A percentile compares a stretch with the other conserved stretches of the same genome.
phyloP scores from a whole-genome alignment of 148 eudicot genomes.

The Nepenthes gracilis region DNA sequence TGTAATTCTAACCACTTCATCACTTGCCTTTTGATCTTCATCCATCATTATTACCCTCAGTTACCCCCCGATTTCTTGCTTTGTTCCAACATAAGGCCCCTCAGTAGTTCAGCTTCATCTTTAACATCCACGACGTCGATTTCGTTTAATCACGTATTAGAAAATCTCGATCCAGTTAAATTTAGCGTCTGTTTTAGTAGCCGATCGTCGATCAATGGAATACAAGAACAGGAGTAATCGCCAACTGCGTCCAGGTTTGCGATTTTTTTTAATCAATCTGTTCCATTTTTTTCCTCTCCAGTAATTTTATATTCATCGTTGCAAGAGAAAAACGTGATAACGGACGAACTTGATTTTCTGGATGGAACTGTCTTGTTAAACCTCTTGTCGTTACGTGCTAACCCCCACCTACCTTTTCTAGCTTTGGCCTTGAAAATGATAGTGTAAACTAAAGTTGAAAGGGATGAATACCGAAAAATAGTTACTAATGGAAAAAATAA shows the following conservation, averaged over 20 bases:
- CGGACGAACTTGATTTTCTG: too few species aligned
- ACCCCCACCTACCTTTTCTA: too few species aligned
- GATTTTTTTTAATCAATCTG: background rate
- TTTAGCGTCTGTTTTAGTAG: conserved; percentile 1
- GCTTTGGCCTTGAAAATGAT: too few species aligned
- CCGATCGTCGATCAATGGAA: conserved; percentile 44
- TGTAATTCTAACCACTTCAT: conserved; percentile 67
- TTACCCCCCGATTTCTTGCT: conserved; percentile 25
- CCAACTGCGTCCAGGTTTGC: conserved; percentile 51
- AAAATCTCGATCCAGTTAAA: conserved; percentile 5
- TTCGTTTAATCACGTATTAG: background rate
- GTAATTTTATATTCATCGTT: too few species aligned
- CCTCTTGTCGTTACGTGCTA: too few species aligned
- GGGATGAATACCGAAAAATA: too few species aligned
- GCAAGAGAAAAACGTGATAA: too few species aligned
- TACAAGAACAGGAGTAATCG: conserved; percentile 52
- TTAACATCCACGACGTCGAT: background rate
- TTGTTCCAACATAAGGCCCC: conserved; percentile 18
- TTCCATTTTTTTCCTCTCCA: too few species aligned
- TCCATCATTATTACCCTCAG: conserved; percentile 43
- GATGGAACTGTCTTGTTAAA: too few species aligned
- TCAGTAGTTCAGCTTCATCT: conserved; percentile 8
- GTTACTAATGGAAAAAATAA: too few species aligned
- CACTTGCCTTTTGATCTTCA: conserved; percentile 48
- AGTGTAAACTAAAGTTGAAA: too few species aligned